Evolutionary conservation across 2,329 filamentous ascomycete species (phyloP).

Genomic region (Aphanoascus verrucosus): DNA sequence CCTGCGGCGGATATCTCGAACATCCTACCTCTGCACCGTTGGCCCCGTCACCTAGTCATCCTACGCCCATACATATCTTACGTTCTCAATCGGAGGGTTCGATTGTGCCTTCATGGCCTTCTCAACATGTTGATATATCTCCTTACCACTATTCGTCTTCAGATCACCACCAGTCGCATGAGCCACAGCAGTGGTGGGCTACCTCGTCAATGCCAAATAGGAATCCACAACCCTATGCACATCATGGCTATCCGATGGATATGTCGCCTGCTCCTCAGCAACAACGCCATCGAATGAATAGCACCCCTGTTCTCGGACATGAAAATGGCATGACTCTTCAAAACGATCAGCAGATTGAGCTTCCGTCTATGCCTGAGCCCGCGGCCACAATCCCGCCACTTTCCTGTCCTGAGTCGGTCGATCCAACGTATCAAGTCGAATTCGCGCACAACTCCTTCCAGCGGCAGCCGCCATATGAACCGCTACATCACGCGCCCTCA

Average conservation of each 20-base stretch:
- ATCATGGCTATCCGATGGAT: conserved; percentile 26
- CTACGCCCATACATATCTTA: conserved; percentile 31
- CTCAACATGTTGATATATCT: conserved; percentile 29
- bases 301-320: conserved; percentile 28
- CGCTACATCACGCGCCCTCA: not conserved
- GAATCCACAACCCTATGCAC: conserved; percentile 27
- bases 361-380: conserved; percentile 20
- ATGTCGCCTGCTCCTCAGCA: conserved; percentile 28
- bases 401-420: conserved; percentile 10
- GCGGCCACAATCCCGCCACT: conserved; percentile 19
- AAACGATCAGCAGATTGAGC: conserved; percentile 28
- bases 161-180: conserved; percentile 29
- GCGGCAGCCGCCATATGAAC: conserved; percentile 8
- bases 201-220: conserved; percentile 21
- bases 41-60: conserved; percentile 25
- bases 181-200: conserved; percentile 31
- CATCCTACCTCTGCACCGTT: conserved; percentile 20
- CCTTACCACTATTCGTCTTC: conserved; percentile 29
- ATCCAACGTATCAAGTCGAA: conserved; percentile 8
- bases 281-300: conserved; percentile 22
- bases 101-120: conserved; percentile 34
- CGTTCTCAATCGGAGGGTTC: conserved; percentile 28
- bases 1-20: conserved; percentile 24
- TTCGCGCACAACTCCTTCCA: conserved; percentile 3
- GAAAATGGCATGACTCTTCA: conserved; percentile 32